A percentile compares a stretch with the other conserved stretches of the same genome.
Conservation (phyloP, 176 grass and related monocot species). For the Melocanna baccifera region DNA sequence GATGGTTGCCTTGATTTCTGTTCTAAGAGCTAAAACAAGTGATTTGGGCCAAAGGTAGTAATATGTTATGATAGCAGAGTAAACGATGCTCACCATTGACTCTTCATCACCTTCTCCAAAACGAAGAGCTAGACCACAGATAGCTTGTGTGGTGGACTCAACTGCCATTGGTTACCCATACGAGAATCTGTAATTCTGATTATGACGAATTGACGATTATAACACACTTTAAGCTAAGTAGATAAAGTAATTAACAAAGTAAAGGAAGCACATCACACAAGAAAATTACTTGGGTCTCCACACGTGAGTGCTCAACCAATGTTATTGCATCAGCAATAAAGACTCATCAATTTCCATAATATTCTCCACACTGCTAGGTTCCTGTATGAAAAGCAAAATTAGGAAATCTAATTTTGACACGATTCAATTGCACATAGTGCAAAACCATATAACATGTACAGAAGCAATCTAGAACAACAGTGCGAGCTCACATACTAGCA, state of each 20-base stretch:
- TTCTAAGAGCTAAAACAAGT: not conserved
- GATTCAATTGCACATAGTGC: not conserved
- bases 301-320: conserved; percentile 69
- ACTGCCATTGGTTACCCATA: conserved; percentile 82
- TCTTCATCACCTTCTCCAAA: conserved; percentile 91
- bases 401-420: not conserved
- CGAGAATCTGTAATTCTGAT: conserved; percentile 83
- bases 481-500: not conserved
- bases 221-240: not conserved
- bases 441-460: not conserved
- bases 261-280: not conserved
- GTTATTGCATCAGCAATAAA: conserved; percentile 74
- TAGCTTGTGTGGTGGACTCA: conserved; percentile 77
- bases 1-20: not conserved
- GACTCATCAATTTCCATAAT: conserved; percentile 81
- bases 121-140: conserved; percentile 74
- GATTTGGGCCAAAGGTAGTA: not conserved
- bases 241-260: not conserved
- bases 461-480: not conserved
- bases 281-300: conserved; percentile 68
- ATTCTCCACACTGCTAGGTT: conserved; percentile 90
- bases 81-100: conserved; percentile 52
- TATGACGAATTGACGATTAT: not conserved
- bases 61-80: not conserved
- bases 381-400: conserved; percentile 21